Conservation (phyloP, 495 filamentous ascomycete genomes). For the Aspergillus funiculosus region DNA sequence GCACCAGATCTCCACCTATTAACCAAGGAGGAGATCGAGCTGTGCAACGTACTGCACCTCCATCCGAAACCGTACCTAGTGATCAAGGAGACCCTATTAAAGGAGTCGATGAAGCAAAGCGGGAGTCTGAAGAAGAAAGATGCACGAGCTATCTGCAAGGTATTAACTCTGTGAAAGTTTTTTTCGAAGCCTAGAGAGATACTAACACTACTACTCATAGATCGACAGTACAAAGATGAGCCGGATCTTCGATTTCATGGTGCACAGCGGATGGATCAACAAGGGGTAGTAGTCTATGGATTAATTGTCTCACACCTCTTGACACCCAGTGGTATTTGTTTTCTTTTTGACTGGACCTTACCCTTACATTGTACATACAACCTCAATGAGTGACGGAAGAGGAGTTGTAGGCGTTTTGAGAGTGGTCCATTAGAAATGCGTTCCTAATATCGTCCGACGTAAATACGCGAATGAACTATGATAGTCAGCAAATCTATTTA, state of each 20-base stretch:
- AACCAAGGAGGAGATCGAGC: constrained; percentile 73
- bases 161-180: too few relatives aligned
- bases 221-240: constrained; percentile 60
- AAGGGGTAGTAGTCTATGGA: constrained; percentile 48
- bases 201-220: constrained; percentile 28
- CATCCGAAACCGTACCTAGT: constrained; percentile 91
- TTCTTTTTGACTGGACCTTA: too few relatives aligned
- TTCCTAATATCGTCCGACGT: too few relatives aligned
- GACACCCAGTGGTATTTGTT: too few relatives aligned
- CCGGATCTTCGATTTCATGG: constrained; percentile 89
- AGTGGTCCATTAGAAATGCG: too few relatives aligned
- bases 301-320: too few relatives aligned
- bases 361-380: too few relatives aligned
- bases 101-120: constrained; percentile 81
- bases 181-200: not conserved
- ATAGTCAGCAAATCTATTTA: too few relatives aligned
- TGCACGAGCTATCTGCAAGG: constrained; percentile 64
- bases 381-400: too few relatives aligned
- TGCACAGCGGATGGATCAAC: constrained; percentile 84
- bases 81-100: constrained; percentile 84
- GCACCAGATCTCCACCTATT: constrained; percentile 77
- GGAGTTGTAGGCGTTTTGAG: too few relatives aligned
- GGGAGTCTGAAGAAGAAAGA: constrained; percentile 87
- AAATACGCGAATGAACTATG: too few relatives aligned
- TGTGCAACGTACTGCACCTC: constrained; percentile 75